phyloP scores from a whole-genome alignment of 768 basidiomycete species.

The Mycena pura region DNA sequence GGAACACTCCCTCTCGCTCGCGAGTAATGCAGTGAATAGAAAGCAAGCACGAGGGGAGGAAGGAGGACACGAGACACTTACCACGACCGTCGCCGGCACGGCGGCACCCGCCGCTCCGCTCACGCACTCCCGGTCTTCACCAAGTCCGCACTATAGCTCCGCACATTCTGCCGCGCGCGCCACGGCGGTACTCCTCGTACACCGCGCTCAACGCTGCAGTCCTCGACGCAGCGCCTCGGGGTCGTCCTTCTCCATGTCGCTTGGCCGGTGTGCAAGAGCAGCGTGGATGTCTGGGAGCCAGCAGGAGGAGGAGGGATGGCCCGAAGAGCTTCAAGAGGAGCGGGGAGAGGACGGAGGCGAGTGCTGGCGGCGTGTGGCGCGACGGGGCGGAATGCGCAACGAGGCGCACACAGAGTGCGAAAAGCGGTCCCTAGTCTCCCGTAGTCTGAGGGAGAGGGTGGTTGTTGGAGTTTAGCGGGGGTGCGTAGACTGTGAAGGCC shows the following conservation, averaged over 20 bases:
- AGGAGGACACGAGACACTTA: neutral
- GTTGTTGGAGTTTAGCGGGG: no score
- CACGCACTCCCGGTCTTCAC: conserved; percentile 66
- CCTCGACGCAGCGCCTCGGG: conserved; percentile 18
- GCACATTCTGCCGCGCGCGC: conserved; percentile 81
- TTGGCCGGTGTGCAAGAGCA: neutral
- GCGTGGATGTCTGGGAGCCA: neutral
- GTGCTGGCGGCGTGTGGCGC: conserved; percentile 89
- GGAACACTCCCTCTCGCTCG: no score
- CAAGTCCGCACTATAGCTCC: conserved; percentile 88
- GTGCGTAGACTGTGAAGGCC: no score
- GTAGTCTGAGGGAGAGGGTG: no score
- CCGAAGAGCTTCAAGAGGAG: conserved; percentile 80
- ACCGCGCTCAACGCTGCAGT: conserved; percentile 52
- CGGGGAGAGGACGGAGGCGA: conserved; percentile 90
- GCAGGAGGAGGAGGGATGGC: conserved; percentile 2
- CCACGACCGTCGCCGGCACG: no score
- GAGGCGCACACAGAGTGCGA: conserved; percentile 83
- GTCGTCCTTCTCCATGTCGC: neutral
- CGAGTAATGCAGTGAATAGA: neutral
- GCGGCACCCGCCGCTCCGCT: conserved; percentile 44
- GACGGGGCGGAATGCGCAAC: conserved; percentile 84
- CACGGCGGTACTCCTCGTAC: conserved; percentile 77
- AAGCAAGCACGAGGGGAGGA: neutral
- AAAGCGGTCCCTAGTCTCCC: conserved; percentile 68